phyloP scores from a whole-genome alignment of 139 green algal species.

The Picochlorum sp. region DNA sequence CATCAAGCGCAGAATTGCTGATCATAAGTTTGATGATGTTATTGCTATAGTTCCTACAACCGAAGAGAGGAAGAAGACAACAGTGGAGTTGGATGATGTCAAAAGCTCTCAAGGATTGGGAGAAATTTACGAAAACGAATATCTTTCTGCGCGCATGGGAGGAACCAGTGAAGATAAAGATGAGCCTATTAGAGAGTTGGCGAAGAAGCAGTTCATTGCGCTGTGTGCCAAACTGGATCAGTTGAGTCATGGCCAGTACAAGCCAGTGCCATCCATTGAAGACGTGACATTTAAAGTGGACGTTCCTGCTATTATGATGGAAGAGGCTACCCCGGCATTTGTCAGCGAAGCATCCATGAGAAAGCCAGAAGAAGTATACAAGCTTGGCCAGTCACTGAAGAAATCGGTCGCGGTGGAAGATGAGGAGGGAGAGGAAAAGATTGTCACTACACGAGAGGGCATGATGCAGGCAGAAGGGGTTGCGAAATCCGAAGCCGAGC shows the following conservation, averaged over 20 bases:
- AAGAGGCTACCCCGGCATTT: slow-evolving; percentile 18
- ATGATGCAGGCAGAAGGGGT: slow-evolving; percentile 10
- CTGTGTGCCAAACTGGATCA: slow-evolving; percentile 82
- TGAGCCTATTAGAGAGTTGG: slow-evolving; percentile 31
- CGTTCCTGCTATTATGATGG: slow-evolving; percentile 64
- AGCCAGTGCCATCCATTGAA: slow-evolving; percentile 81
- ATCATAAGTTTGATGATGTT: slow-evolving; percentile 67
- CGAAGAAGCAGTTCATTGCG: slow-evolving; percentile 57
- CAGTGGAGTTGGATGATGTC: slow-evolving; percentile 67
- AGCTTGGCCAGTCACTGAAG: not conserved
- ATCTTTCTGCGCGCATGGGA: slow-evolving; percentile 28
- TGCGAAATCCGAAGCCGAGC: slow-evolving; percentile 52
- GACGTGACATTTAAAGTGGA: slow-evolving; percentile 63
- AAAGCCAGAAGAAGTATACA: slow-evolving; percentile 60
- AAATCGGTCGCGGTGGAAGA: not conserved
- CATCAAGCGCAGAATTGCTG: slow-evolving; percentile 68
- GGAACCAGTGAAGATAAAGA: slow-evolving; percentile 33
- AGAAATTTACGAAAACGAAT: slow-evolving; percentile 78
- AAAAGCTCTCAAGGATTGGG: slow-evolving; percentile 61
- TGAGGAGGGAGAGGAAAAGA: slow-evolving; percentile 1
- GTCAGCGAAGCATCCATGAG: slow-evolving; percentile 48
- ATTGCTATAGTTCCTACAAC: slow-evolving; percentile 49
- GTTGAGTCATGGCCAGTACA: slow-evolving; percentile 80
- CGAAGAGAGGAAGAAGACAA: slow-evolving; percentile 40
- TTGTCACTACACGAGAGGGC: slow-evolving; percentile 16